These are phyloP conservation scores for Cymbidium sinense DNA, from an alignment of 106 monocot species.

Conservation along the genomic window DNA sequence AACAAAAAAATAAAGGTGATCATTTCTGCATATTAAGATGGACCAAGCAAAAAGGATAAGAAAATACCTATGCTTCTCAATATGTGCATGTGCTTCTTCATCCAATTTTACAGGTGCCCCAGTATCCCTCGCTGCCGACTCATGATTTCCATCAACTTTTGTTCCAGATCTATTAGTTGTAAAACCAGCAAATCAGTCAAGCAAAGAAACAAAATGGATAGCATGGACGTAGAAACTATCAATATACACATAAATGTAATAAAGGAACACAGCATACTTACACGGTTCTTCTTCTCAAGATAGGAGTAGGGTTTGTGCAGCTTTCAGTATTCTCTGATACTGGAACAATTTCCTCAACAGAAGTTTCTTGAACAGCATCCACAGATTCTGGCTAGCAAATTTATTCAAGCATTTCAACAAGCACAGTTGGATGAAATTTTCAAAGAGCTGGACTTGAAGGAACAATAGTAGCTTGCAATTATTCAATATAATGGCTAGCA, in stretches of 20 bases:
- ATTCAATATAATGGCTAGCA: not conserved
- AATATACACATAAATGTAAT: not conserved
- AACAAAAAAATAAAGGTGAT: not conserved
- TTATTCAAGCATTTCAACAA: not conserved
- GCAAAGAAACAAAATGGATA: not conserved
- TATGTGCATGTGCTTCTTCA: conserved; percentile 53
- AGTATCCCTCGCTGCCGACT: conserved; percentile 21
- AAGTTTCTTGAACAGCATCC: conserved; percentile 21
- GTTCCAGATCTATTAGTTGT: conserved; percentile 25
- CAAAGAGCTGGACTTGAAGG: not conserved
- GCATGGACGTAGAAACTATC: too few species aligned
- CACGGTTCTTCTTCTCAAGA: conserved; percentile 47
- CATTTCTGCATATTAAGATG: not conserved
- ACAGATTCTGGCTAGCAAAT: conserved; percentile 30
- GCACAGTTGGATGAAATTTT: not conserved
- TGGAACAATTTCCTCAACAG: conserved; percentile 29
- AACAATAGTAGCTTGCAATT: not conserved
- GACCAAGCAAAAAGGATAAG: not conserved
- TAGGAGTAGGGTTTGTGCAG: conserved; percentile 17
- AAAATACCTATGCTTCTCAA: conserved; percentile 75
- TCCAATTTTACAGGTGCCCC: conserved; percentile 50
- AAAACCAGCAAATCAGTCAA: not conserved
- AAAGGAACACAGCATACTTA: conserved; percentile 18
- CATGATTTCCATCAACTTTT: conserved; percentile 29
- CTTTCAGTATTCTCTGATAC: conserved; percentile 24